These are phyloP conservation scores for Cetraspora pellucida DNA, from an alignment of 192 early-diverging fungal species.

Conservation along the genomic window DNA sequence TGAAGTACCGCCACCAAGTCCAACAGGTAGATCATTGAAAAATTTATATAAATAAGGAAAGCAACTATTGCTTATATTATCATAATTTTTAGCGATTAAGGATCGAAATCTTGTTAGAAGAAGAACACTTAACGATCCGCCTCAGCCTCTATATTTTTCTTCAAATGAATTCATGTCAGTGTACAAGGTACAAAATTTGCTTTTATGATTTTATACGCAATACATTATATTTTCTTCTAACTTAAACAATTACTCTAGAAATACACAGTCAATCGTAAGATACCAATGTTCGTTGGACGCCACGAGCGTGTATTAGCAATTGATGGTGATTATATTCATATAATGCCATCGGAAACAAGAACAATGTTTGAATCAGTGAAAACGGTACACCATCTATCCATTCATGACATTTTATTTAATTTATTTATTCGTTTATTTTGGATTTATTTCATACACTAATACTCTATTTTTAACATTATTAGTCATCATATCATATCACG, in stretches of 20 bases:
- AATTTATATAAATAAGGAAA: neutral
- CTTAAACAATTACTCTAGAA: constrained; percentile 55
- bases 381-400: constrained; percentile 53
- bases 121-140: constrained; percentile 15
- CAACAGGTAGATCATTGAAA: neutral
- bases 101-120: neutral
- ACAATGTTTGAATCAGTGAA: constrained; percentile 84
- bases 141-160: constrained; percentile 23
- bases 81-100: neutral
- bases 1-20: neutral
- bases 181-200: constrained; percentile 30
- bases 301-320: constrained; percentile 88
- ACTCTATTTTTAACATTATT: neutral
- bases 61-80: neutral
- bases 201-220: neutral
- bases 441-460: neutral
- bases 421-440: constrained; percentile 7
- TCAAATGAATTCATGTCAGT: constrained; percentile 35
- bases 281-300: constrained; percentile 80
- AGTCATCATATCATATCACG: constrained; percentile 68
- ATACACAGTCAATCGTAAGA: constrained; percentile 83
- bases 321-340: constrained; percentile 90
- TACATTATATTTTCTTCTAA: constrained; percentile 45
- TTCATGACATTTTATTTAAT: neutral
- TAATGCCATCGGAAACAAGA: constrained; percentile 78